A percentile compares a stretch with the other conserved stretches of the same genome.
Evolutionary conservation across 768 basidiomycete species (phyloP).

Genomic region (Amanita rimosa): DNA sequence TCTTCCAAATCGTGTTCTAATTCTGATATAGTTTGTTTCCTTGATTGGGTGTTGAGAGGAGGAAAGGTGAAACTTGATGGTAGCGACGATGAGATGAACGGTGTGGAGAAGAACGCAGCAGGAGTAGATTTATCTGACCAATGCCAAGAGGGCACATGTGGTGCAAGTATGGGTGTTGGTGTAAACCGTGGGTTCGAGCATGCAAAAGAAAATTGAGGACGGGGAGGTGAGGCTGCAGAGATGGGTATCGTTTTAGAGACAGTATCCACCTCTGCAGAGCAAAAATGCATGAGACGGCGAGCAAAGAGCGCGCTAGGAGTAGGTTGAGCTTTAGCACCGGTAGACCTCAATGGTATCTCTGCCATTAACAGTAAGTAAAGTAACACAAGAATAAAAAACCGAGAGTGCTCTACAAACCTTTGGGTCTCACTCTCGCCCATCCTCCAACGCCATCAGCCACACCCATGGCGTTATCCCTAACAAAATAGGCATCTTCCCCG

Average conservation of each 20-base stretch:
- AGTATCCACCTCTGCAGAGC: constrained; percentile 46
- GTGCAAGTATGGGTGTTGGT: constrained; percentile 11
- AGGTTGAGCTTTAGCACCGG: constrained; percentile 14
- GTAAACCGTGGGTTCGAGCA: constrained; percentile 10
- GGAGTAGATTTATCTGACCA: constrained; percentile 10
- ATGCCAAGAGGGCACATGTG: constrained; percentile 7
- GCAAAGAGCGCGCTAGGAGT: constrained; percentile 51
- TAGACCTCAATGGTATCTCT: constrained; percentile 6
- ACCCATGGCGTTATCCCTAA: constrained; percentile 78
- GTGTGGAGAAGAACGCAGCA: constrained; percentile 10
- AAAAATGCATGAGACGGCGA: constrained; percentile 77
- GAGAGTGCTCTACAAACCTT: constrained; percentile 16
- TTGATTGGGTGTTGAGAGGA: constrained; percentile 6
- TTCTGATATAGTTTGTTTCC: constrained; percentile 7
- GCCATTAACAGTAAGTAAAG: not conserved
- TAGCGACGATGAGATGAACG: constrained; percentile 5
- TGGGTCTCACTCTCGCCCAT: constrained; percentile 46
- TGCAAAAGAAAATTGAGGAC: constrained; percentile 2
- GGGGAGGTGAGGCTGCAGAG: constrained; percentile 9
- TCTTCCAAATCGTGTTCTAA: constrained; percentile 20
- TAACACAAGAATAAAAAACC: not conserved
- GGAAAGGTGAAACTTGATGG: constrained; percentile 4
- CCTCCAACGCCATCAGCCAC: constrained; percentile 95
- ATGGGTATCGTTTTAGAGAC: constrained; percentile 6
- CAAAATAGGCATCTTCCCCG: constrained; percentile 88